Evolutionary conservation across 306 rosid genomes (phyloP).

Genomic region (Rosa persica): DNA sequence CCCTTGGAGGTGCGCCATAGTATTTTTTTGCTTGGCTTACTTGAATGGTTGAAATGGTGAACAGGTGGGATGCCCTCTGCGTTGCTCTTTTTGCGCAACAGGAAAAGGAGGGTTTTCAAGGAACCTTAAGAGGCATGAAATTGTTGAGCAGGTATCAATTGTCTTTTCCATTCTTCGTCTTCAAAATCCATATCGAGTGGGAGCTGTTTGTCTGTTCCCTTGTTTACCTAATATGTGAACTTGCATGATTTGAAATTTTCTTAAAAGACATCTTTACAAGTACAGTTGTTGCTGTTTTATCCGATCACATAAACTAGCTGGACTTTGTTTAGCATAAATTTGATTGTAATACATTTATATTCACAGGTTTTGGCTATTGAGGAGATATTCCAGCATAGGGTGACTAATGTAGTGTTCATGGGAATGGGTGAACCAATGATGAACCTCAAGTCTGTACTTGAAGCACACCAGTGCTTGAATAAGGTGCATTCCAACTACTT

Average conservation of each 20-base stretch:
- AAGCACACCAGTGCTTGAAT: conserved; percentile 88
- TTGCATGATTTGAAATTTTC: background rate
- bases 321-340: conserved; percentile 13
- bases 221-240: background rate
- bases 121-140: conserved; percentile 83
- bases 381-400: conserved; percentile 84
- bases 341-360: conserved; percentile 18
- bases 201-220: conserved; percentile 3
- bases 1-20: too few species aligned
- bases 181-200: background rate
- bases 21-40: background rate
- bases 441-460: conserved; percentile 83
- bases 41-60: conserved; percentile 20
- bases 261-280: background rate
- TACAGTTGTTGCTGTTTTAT: background rate
- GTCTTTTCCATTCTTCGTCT: conserved; percentile 15
- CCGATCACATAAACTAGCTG: conserved; percentile 17
- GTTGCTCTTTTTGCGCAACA: conserved; percentile 97
- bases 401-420: conserved; percentile 95
- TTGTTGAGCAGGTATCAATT: conserved; percentile 78
- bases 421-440: conserved; percentile 99
- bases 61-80: conserved; percentile 92
- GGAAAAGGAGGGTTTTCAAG: conserved; percentile 97
- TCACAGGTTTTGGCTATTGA: conserved; percentile 90
- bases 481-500: conserved; percentile 51